phyloP scores from a whole-genome alignment of 2,329 filamentous ascomycete genomes.

The Fulvia fulva region DNA sequence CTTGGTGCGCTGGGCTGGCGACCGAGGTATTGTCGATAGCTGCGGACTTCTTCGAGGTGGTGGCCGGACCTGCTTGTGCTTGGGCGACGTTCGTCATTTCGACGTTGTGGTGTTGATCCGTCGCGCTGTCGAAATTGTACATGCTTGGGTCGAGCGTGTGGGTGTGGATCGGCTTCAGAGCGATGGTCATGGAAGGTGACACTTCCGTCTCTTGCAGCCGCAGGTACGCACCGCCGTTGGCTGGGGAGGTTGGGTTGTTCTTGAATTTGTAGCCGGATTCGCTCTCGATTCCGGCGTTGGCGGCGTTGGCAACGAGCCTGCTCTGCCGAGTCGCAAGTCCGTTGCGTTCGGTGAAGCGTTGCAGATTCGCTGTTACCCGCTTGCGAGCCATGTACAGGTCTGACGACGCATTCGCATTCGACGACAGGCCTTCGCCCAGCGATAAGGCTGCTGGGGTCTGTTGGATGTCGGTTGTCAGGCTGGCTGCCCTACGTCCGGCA shows the following conservation, averaged over 20 bases:
- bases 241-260: constrained; percentile 10
- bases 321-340: no score
- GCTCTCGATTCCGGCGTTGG: background rate
- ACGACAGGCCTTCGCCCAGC: constrained; percentile 21
- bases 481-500: background rate
- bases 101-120: background rate
- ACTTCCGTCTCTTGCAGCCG: constrained; percentile 13
- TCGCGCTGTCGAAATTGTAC: background rate
- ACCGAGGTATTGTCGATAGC: background rate
- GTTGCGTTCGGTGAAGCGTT: constrained; percentile 10
- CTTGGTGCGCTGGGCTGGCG: constrained; percentile 5
- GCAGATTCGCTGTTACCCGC: constrained; percentile 6
- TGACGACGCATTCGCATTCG: constrained; percentile 7
- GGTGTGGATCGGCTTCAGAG: background rate
- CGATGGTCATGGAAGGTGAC: background rate
- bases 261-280: constrained; percentile 7
- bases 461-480: background rate
- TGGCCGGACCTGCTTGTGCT: background rate
- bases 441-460: constrained; percentile 10
- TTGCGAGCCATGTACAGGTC: constrained; percentile 22
- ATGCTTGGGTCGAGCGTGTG: background rate
- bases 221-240: constrained; percentile 29
- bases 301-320: no score
- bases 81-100: background rate
- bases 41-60: background rate